phyloP scores from a whole-genome alignment of 768 basidiomycete species.

The Cystofilobasidium ferigula region DNA sequence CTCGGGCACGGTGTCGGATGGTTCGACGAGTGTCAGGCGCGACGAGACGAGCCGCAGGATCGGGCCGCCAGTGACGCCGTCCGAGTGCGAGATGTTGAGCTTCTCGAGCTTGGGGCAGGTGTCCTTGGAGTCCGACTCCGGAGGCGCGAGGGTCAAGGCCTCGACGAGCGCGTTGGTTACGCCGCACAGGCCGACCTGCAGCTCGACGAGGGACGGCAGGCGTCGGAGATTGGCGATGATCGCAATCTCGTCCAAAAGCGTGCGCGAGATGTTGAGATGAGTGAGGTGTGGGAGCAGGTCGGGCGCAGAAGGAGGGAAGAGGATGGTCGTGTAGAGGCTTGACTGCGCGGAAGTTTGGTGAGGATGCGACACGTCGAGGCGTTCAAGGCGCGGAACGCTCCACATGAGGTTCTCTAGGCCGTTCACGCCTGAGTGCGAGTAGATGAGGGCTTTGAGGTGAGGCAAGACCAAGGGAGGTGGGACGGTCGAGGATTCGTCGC shows the following conservation, averaged over 20 bases:
- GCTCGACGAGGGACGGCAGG: background rate
- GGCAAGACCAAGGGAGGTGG: background rate
- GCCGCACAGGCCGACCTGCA: background rate
- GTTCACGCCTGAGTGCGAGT: background rate
- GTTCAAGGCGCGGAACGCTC: background rate
- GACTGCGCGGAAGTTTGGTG: background rate
- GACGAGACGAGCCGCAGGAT: background rate
- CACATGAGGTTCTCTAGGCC: background rate
- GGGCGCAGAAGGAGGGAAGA: background rate
- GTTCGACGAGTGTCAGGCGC: background rate
- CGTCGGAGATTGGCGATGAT: background rate
- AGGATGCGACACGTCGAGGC: background rate
- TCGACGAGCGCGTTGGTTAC: background rate
- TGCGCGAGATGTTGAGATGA: background rate
- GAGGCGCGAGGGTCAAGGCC: background rate
- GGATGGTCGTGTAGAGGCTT: background rate
- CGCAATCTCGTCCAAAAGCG: background rate
- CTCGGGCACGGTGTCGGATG: background rate
- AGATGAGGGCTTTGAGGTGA: background rate
- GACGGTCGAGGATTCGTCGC: background rate
- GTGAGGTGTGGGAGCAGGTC: background rate
- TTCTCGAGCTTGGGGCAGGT: background rate
- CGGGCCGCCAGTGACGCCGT: background rate
- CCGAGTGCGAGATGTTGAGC: background rate
- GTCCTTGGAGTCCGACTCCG: background rate